Percentiles rank a stretch among this genome's conserved stretches.
phyloP scores from a whole-genome alignment of 148 eudicot genomes.

The Linanthus parryae region DNA sequence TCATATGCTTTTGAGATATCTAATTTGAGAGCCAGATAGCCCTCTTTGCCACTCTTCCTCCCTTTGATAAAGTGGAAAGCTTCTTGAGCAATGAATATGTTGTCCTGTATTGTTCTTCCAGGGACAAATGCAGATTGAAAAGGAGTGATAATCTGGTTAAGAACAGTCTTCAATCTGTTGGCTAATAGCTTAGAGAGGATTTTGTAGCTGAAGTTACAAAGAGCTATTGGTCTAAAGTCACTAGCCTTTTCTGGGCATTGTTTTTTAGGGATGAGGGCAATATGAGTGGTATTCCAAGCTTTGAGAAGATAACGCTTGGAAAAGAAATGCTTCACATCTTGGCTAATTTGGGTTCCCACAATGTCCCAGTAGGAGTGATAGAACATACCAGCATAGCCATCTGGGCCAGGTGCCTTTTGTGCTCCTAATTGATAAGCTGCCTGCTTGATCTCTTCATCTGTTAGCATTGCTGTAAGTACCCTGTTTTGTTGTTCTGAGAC shows the following conservation, averaged over 20 bases:
- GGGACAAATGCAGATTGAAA: not conserved
- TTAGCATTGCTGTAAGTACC: not conserved
- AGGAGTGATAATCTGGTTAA: not conserved
- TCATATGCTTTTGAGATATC: not conserved
- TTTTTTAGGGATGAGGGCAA: not conserved
- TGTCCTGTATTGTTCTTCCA: not conserved
- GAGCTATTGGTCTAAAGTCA: not conserved
- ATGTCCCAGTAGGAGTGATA: not conserved
- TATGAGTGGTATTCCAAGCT: not conserved
- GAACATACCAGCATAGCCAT: not conserved
- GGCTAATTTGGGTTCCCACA: not conserved
- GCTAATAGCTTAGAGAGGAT: not conserved
- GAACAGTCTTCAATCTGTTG: not conserved
- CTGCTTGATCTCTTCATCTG: not conserved
- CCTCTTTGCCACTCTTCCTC: not conserved
- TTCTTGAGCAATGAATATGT: not conserved
- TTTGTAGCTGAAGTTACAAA: not conserved
- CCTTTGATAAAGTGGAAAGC: not conserved
- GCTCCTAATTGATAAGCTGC: not conserved
- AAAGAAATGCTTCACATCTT: not conserved
- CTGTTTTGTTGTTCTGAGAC: not conserved
- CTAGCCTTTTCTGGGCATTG: not conserved
- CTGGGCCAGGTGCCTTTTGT: not conserved
- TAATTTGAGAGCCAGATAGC: not conserved
- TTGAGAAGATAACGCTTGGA: not conserved